Evolutionary conservation across 1,284 basidiomycete genomes (phyloP), one percentile per base, ranked within the genome.

Genomic region (Ustilago tritici): DNA sequence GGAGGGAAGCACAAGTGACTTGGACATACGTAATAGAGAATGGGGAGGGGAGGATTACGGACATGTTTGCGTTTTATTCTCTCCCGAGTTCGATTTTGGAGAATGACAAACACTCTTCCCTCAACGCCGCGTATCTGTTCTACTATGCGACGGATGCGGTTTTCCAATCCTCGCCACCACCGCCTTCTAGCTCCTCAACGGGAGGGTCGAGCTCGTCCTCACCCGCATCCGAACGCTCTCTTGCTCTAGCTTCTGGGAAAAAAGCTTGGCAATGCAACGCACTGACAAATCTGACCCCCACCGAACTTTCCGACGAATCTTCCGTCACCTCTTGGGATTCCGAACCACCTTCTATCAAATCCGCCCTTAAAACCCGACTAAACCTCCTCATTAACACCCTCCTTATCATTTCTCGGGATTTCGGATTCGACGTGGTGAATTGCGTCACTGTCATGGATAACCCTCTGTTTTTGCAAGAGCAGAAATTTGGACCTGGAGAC

Each of bases 11-110:
- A 2, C 96, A 98, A 86, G 96, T 99, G 43, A 92, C 93, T 1
- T 99, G 96, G 96, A 90, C 93, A 3, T 99, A 97, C 84, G 96
- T 99, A 38, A 93, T 98, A 43, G 95, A 98, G 94, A 90, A 98
- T 85, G 92, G 92, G 0, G 88, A 90, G 61, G 91, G 92, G 67
- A 89, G 90, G 65, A 93, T 99, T 82, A 98, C 95, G 3, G 97
- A 99, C 87, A 92, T 96, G 84, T 92, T 98, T 87, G 96, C 96
- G 8, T 98, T 98, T 89, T 99, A 98, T 87, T 93, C 93, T 9
- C 90, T 99, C 23, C 96, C 97, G 0, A 98, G 95, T 6, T 93
- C 93, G 3, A 91, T 96, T 65, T 92, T 96, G 79, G 89, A 61
- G 46, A 69, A 81, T 61, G 68, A 78, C 90, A 92, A 85, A 88